Percentiles rank a stretch among this genome's conserved stretches.
These are phyloP conservation scores for Ogataea glucozyma DNA, from an alignment of 805 yeast species.

Conservation along the genomic window DNA sequence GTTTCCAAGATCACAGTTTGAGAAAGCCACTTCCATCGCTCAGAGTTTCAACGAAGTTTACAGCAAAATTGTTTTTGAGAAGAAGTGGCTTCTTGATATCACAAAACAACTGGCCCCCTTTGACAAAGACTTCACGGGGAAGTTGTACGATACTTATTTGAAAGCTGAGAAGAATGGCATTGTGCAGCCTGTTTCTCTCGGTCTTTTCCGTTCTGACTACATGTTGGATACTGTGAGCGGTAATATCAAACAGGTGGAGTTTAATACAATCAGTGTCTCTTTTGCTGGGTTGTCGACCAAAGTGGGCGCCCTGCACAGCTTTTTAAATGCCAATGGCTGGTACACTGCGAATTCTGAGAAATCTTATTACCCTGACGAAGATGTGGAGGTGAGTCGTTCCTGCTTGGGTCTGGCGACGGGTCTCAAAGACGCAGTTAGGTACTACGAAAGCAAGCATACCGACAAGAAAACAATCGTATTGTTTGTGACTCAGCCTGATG, in stretches of 20 bases:
- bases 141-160: slow-evolving; percentile 60
- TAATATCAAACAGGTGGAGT: slow-evolving; percentile 87
- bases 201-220: slow-evolving; percentile 89
- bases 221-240: slow-evolving; percentile 58
- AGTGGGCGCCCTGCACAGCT: slow-evolving; percentile 74
- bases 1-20: slow-evolving; percentile 67
- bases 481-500: slow-evolving; percentile 81
- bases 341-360: slow-evolving; percentile 44
- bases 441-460: slow-evolving; percentile 44
- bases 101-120: slow-evolving; percentile 53
- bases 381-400: slow-evolving; percentile 67
- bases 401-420: slow-evolving; percentile 63
- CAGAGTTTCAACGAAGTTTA: slow-evolving; percentile 71
- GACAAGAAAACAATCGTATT: slow-evolving; percentile 55
- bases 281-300: slow-evolving; percentile 88
- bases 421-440: slow-evolving; percentile 61
- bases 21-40: slow-evolving; percentile 67
- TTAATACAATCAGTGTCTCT: slow-evolving; percentile 93
- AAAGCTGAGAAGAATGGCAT: slow-evolving; percentile 50
- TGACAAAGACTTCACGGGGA: slow-evolving; percentile 82
- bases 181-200: slow-evolving; percentile 69
- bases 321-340: slow-evolving; percentile 57
- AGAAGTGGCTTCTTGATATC: slow-evolving; percentile 62
- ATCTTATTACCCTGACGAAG: slow-evolving; percentile 47
- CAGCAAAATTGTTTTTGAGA: slow-evolving; percentile 59